Percentiles rank a stretch among this genome's conserved stretches.
These are phyloP conservation scores for Fonsecaea monophora DNA, from an alignment of 2,329 filamentous ascomycete genomes.

Conservation along the genomic window DNA sequence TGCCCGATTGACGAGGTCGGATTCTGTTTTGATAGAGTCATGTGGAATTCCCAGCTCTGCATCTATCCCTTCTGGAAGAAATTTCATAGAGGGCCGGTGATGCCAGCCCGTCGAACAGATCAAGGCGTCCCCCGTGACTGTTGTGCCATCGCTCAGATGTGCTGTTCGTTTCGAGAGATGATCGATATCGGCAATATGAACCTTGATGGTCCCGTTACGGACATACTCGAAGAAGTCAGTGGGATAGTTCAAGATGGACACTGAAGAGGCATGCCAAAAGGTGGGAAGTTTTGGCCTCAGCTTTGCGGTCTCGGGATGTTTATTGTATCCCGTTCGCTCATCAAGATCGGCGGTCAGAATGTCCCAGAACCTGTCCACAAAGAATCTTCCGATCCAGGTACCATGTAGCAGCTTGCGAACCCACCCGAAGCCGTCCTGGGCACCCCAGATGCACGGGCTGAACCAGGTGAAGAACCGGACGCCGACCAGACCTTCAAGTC, in stretches of 20 bases:
- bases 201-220: constrained; percentile 57
- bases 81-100: constrained; percentile 55
- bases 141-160: constrained; percentile 56
- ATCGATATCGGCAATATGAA: constrained; percentile 63
- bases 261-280: constrained; percentile 62
- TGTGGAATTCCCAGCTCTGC: constrained; percentile 55
- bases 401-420: constrained; percentile 58
- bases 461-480: constrained; percentile 75
- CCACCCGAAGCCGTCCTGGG: constrained; percentile 50
- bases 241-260: constrained; percentile 68
- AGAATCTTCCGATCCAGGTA: constrained; percentile 57
- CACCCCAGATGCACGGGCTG: constrained; percentile 75
- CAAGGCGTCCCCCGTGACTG: constrained; percentile 57
- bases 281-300: constrained; percentile 51
- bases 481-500: constrained; percentile 65
- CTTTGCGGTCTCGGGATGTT: constrained; percentile 53
- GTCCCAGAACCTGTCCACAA: constrained; percentile 61
- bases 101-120: constrained; percentile 66
- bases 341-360: constrained; percentile 58
- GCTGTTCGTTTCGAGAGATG: constrained; percentile 54
- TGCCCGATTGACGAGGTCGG: constrained; percentile 49
- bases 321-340: constrained; percentile 54
- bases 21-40: constrained; percentile 8
- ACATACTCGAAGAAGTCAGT: constrained; percentile 65
- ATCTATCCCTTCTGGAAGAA: constrained; percentile 53